Conservation (phyloP, 306 rosid species). For the Prunus dulcis region DNA sequence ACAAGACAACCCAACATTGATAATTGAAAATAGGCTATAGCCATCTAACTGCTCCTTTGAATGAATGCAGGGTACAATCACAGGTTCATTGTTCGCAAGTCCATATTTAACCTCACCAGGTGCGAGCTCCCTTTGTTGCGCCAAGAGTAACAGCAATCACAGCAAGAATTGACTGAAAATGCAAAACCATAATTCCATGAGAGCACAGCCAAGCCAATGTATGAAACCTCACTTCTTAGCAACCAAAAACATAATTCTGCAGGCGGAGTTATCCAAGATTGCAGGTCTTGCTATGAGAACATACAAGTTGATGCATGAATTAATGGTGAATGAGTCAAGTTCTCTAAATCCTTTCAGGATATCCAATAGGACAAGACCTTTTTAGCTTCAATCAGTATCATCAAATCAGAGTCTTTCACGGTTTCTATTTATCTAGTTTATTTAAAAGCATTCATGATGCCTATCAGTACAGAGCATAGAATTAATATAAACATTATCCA, state of each 20-base stretch:
- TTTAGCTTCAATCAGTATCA: background rate
- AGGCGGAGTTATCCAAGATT: background rate
- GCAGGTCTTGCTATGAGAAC: background rate
- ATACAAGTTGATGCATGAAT: background rate
- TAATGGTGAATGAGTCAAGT: background rate
- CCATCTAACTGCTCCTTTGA: background rate
- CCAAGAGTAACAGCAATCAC: slow-evolving; percentile 50
- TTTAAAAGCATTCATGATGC: background rate
- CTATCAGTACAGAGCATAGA: background rate
- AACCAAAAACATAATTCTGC: too few species aligned
- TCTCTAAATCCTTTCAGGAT: background rate
- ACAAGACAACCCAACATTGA: background rate
- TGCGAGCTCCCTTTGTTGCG: slow-evolving; percentile 28
- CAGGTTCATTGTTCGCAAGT: background rate
- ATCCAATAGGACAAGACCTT: background rate
- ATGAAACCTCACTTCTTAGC: background rate
- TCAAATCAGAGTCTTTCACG: background rate
- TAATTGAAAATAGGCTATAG: background rate
- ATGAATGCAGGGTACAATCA: background rate
- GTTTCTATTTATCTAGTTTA: background rate
- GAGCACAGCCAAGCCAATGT: slow-evolving; percentile 8
- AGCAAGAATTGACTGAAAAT: slow-evolving; percentile 58
- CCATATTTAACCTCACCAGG: slow-evolving; percentile 32
- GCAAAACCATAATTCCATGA: slow-evolving; percentile 15
- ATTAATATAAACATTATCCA: background rate